Conservation (phyloP, 1,284 basidiomycete species). For the Sanghuangporus weigelae region DNA sequence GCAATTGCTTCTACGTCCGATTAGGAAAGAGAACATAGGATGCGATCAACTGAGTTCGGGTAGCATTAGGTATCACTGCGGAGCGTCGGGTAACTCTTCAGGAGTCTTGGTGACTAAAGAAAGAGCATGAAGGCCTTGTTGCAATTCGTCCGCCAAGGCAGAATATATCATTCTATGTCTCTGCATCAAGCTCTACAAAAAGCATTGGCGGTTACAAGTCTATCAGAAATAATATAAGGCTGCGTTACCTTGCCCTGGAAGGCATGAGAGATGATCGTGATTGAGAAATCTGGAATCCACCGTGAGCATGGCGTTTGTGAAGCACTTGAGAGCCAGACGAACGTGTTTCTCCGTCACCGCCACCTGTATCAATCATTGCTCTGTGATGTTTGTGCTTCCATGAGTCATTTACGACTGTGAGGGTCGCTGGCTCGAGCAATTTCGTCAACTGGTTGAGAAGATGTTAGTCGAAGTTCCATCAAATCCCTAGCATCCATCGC, state of each 20-base stretch:
- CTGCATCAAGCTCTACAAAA: conserved; percentile 59
- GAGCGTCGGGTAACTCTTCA: conserved; percentile 23
- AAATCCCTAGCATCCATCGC: neutral
- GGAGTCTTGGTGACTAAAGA: conserved; percentile 70
- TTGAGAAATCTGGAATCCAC: conserved; percentile 56
- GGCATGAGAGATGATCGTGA: conserved; percentile 61
- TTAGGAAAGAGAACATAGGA: neutral
- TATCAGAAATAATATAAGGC: neutral
- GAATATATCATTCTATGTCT: conserved; percentile 73
- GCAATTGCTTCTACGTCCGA: neutral
- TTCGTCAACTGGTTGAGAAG: conserved; percentile 44
- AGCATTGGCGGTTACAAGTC: neutral
- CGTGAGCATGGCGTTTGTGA: neutral
- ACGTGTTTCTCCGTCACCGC: conserved; percentile 67
- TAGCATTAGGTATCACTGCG: neutral
- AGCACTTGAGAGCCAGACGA: conserved; percentile 25
- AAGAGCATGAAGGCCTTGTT: conserved; percentile 66
- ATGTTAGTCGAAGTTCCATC: neutral
- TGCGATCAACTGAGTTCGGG: neutral
- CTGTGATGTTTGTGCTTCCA: conserved; percentile 74
- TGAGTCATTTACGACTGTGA: conserved; percentile 69
- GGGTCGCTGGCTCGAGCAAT: conserved; percentile 49
- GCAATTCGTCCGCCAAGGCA: conserved; percentile 61
- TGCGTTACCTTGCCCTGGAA: conserved; percentile 64
- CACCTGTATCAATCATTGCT: conserved; percentile 63